These are phyloP conservation scores for Geranomyces variabilis DNA, from an alignment of 192 early-diverging fungal genomes.

Conservation along the genomic window DNA sequence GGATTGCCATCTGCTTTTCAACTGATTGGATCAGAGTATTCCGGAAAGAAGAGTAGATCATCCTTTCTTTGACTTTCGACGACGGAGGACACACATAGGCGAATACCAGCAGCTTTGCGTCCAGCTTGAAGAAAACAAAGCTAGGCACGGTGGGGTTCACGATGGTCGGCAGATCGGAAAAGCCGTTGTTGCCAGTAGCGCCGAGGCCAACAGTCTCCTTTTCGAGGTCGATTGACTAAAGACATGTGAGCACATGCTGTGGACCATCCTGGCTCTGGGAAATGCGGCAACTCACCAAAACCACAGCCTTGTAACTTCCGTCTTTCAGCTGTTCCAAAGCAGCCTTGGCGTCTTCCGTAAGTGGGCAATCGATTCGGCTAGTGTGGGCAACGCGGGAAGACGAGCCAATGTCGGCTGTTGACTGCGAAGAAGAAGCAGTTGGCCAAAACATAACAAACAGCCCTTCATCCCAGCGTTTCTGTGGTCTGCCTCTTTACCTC, in stretches of 20 bases:
- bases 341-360: constrained; percentile 60
- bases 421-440: constrained; percentile 20
- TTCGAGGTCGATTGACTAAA: constrained; percentile 30
- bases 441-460: no score
- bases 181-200: constrained; percentile 60
- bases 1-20: constrained; percentile 56
- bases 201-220: constrained; percentile 30
- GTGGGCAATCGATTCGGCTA: constrained; percentile 63
- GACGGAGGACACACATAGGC: constrained; percentile 81
- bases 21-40: constrained; percentile 60
- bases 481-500: constrained; percentile 46
- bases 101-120: constrained; percentile 57
- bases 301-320: constrained; percentile 56
- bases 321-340: constrained; percentile 61
- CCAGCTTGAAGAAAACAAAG: constrained; percentile 64
- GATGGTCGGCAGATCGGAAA: constrained; percentile 4
- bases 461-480: constrained; percentile 61
- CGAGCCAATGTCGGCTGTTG: constrained; percentile 56
- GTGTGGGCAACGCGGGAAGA: constrained; percentile 68
- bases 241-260: no score
- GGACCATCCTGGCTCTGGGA: no score
- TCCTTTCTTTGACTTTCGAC: constrained; percentile 85
- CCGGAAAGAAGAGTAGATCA: constrained; percentile 85
- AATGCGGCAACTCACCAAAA: constrained; percentile 25
- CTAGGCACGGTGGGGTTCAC: constrained; percentile 66